Evolutionary conservation across 2,329 filamentous ascomycete species (phyloP).

Genomic region (Colletotrichum paranaense): DNA sequence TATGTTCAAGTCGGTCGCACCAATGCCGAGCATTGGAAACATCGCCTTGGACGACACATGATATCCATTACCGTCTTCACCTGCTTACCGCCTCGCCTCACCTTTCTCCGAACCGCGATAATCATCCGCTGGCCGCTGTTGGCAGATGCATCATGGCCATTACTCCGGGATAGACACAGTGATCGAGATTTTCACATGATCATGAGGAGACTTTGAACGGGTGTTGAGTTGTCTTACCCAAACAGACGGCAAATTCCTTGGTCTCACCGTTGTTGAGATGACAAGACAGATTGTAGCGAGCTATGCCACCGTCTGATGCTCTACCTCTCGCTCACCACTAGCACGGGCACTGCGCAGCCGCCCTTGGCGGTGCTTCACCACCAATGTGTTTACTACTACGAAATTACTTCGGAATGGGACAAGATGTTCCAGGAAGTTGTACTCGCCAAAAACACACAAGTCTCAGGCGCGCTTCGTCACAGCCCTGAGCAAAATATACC

Average conservation of each 20-base stretch:
- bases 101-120: neutral
- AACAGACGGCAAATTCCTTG: neutral
- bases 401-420: neutral
- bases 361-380: slow-evolving; percentile 23
- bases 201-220: neutral
- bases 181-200: slow-evolving; percentile 4
- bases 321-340: neutral
- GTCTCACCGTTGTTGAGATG: slow-evolving; percentile 13
- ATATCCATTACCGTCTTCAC: neutral
- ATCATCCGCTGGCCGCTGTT: neutral
- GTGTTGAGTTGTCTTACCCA: neutral
- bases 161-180: neutral
- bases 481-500: neutral
- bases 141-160: slow-evolving; percentile 7
- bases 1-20: slow-evolving; percentile 5
- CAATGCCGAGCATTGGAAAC: slow-evolving; percentile 17
- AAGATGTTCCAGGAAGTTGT: slow-evolving; percentile 1
- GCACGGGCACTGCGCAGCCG: neutral
- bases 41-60: neutral
- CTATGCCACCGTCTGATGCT: slow-evolving; percentile 21
- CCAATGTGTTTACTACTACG: neutral
- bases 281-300: slow-evolving; percentile 14
- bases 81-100: slow-evolving; percentile 24
- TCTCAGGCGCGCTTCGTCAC: neutral
- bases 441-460: neutral